Conservation (phyloP, 306 rosid genomes). For the Fragaria ananassa region DNA sequence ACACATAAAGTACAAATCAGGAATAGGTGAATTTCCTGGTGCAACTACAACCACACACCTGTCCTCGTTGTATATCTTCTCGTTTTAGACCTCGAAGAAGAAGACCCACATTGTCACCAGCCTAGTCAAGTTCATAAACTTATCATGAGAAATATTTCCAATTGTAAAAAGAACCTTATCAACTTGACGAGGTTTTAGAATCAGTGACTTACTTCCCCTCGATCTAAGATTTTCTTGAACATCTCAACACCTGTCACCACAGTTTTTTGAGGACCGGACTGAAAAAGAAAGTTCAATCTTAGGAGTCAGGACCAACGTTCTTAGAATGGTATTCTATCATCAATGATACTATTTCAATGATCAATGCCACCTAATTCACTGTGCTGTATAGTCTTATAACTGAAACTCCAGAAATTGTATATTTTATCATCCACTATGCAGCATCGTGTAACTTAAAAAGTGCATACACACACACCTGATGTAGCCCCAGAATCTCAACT, state of each 20-base stretch:
- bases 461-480: constrained; percentile 49
- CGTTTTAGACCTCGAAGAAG: constrained; percentile 97
- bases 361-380: constrained; percentile 2
- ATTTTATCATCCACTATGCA: not conserved
- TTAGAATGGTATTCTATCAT: not conserved
- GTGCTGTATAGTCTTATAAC: not conserved
- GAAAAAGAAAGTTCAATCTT: constrained; percentile 25
- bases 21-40: not conserved
- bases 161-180: constrained; percentile 7
- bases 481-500: constrained; percentile 89
- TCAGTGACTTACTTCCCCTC: constrained; percentile 73
- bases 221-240: constrained; percentile 97
- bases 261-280: constrained; percentile 82
- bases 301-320: constrained; percentile 29
- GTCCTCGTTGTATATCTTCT: constrained; percentile 96
- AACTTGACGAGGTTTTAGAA: constrained; percentile 12
- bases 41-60: constrained; percentile 49
- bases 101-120: constrained; percentile 99
- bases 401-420: not conserved
- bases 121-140: constrained; percentile 46
- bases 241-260: constrained; percentile 98
- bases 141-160: constrained; percentile 14
- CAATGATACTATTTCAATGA: not conserved
- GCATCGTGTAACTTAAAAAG: constrained; percentile 9
- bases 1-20: constrained; percentile 12